phyloP scores from a whole-genome alignment of 2,329 filamentous ascomycete genomes.

The Drechslerella coelobrocha region DNA sequence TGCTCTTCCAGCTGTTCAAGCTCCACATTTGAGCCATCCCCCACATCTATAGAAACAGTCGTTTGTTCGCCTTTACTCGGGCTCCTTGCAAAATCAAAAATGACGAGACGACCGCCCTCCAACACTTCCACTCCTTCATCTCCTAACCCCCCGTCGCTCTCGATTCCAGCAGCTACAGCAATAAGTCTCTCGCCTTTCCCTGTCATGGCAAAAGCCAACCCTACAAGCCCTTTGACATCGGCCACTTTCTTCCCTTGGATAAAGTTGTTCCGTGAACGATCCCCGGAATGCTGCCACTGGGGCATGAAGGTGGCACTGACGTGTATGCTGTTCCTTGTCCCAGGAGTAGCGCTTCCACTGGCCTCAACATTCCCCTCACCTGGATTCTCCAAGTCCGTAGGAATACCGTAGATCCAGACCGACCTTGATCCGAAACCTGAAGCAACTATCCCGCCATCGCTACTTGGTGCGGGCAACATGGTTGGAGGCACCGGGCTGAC shows the following conservation, averaged over 20 bases:
- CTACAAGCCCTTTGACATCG: conserved; percentile 71
- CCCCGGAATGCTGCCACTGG: conserved; percentile 73
- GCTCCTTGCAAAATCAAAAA: conserved; percentile 76
- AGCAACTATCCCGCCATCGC: conserved; percentile 73
- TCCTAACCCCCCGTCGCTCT: conserved; percentile 54
- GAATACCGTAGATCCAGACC: conserved; percentile 80
- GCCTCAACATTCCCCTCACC: conserved; percentile 47
- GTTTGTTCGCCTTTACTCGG: conserved; percentile 64
- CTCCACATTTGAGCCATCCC: conserved; percentile 64
- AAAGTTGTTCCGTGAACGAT: conserved; percentile 73
- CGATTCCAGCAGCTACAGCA: conserved; percentile 74
- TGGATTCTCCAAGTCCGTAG: conserved; percentile 69
- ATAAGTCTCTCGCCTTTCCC: conserved; percentile 67
- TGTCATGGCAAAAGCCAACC: conserved; percentile 70
- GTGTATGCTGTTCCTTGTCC: conserved; percentile 42
- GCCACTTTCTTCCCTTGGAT: conserved; percentile 71
- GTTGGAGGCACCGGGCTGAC: conserved; percentile 64
- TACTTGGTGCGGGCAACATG: conserved; percentile 73
- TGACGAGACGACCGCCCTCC: conserved; percentile 75
- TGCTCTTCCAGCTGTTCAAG: conserved; percentile 77
- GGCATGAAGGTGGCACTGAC: conserved; percentile 60
- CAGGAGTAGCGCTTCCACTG: conserved; percentile 48
- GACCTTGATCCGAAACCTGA: conserved; percentile 75
- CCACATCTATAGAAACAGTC: conserved; percentile 75
- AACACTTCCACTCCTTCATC: conserved; percentile 73